phyloP scores from a whole-genome alignment of 2,329 filamentous ascomycete genomes.

The Botrytis sinoallii region DNA sequence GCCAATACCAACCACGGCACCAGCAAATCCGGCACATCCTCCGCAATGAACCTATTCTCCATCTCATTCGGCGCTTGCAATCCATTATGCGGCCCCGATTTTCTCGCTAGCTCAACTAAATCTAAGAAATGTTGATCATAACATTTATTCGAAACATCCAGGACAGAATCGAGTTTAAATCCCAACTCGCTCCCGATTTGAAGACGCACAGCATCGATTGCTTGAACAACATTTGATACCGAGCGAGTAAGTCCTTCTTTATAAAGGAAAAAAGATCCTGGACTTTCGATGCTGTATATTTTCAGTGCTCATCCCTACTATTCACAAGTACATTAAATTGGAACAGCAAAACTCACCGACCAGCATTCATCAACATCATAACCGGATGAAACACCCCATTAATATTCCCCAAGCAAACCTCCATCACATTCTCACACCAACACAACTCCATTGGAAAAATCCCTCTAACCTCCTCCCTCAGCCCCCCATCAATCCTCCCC shows the following conservation, averaged over 20 bases:
- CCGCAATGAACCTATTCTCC: constrained; percentile 21
- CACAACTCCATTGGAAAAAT: constrained; percentile 21
- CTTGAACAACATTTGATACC: constrained; percentile 22
- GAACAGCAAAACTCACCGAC: constrained; percentile 2
- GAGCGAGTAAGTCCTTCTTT: constrained; percentile 21
- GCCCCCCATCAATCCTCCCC: neutral
- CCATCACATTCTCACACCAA: constrained; percentile 23
- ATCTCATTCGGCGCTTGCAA: constrained; percentile 6
- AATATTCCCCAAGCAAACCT: constrained; percentile 24
- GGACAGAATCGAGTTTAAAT: constrained; percentile 16
- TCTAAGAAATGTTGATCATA: constrained; percentile 18
- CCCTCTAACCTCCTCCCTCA: neutral
- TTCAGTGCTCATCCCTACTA: neutral
- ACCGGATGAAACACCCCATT: constrained; percentile 27
- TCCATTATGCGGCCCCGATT: neutral
- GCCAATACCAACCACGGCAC: constrained; percentile 23
- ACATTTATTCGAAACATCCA: constrained; percentile 21
- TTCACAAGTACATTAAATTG: neutral
- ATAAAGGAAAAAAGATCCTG: constrained; percentile 20
- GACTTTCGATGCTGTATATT: constrained; percentile 18
- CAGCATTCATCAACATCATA: constrained; percentile 27
- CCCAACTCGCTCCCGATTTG: constrained; percentile 19
- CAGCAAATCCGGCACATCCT: constrained; percentile 25
- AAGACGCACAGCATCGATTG: constrained; percentile 19
- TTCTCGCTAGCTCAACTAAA: neutral